phyloP scores from a whole-genome alignment of 345 rosid species.

The Capsella bursapastoris region DNA sequence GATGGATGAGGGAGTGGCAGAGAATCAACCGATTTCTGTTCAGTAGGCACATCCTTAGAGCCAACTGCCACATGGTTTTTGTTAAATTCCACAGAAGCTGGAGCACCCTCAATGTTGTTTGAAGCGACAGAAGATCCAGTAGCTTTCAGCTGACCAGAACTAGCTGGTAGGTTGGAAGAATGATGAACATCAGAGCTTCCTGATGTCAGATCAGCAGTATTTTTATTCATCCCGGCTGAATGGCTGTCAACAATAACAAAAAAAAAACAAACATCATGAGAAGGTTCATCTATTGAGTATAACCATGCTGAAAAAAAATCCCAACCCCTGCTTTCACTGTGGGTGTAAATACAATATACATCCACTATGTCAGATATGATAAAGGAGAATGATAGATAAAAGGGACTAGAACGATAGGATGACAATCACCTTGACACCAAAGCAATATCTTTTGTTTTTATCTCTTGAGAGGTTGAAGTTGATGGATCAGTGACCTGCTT shows the following conservation, averaged over 20 bases:
- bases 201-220: constrained; percentile 52
- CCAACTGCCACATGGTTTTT: constrained; percentile 53
- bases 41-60: constrained; percentile 47
- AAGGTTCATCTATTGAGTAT: constrained; percentile 7
- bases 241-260: constrained; percentile 51
- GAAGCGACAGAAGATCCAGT: constrained; percentile 45
- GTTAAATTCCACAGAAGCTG: constrained; percentile 46
- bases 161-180: constrained; percentile 43
- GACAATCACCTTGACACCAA: constrained; percentile 55
- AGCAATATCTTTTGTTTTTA: constrained; percentile 53
- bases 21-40: constrained; percentile 49
- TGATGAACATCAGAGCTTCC: constrained; percentile 44
- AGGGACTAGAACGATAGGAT: constrained; percentile 4
- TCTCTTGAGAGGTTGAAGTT: constrained; percentile 50
- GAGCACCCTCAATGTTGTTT: constrained; percentile 46
- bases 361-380: constrained; percentile 17
- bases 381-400: constrained; percentile 13
- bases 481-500: constrained; percentile 60
- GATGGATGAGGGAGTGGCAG: constrained; percentile 51
- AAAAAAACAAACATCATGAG: constrained; percentile 29
- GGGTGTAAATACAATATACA: constrained; percentile 33
- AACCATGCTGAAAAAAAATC: not conserved
- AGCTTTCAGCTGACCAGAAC: constrained; percentile 51
- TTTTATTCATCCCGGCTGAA: constrained; percentile 51
- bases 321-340: constrained; percentile 5